Evolutionary conservation across 1,284 basidiomycete genomes (phyloP), one percentile per base, ranked within the genome.

Genomic region (Singerocomus inundabilis): DNA sequence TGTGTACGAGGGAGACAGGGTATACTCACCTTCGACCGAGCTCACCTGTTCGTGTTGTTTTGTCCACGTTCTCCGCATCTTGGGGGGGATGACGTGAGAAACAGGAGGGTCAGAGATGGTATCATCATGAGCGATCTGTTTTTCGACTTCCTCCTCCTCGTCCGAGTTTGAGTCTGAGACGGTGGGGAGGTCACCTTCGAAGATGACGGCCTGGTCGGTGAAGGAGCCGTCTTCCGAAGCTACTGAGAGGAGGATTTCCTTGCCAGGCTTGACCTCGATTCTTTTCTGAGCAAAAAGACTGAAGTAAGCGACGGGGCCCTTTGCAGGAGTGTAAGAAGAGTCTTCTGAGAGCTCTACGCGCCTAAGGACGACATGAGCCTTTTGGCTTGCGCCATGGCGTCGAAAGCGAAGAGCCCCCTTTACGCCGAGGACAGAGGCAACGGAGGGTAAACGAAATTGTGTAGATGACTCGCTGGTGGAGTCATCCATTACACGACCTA

Each of bases 231-330:
- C 75, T 35, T 69, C 70, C 29, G 73, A 69, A 40, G 74, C 76
- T 31, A 85, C 69, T 6, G 81, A 74, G 48, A 85, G 72, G 34
- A 84, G 71, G 41, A 85, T 78, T 66, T 82, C 81, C 64, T 82
- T 84, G 49, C 83, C 84, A 10, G 82, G 79, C 60, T 77, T 84
- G 57, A 83, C 75, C 59, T 80, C 80, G 61, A 85, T 81, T 52
- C 79, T 70, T 69, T 85, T 85, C 55, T 76, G 74, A 4, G 83
- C 81, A 62, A 84, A 81, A 8, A 85, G 68, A 59, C 74, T 78
- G 60, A 83, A 85, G 63, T 76, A 78, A 26, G 77, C 72, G 48
- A 76, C 60, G 25, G 66, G 58, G 21, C 60, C 56, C 13, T 58
- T 57, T 21, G 72, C 70, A 11, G 62, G 70, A 46, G 72, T 71